Conservation (phyloP, 352 stramenopile species). For the Pythium rhizo-oryzae region DNA sequence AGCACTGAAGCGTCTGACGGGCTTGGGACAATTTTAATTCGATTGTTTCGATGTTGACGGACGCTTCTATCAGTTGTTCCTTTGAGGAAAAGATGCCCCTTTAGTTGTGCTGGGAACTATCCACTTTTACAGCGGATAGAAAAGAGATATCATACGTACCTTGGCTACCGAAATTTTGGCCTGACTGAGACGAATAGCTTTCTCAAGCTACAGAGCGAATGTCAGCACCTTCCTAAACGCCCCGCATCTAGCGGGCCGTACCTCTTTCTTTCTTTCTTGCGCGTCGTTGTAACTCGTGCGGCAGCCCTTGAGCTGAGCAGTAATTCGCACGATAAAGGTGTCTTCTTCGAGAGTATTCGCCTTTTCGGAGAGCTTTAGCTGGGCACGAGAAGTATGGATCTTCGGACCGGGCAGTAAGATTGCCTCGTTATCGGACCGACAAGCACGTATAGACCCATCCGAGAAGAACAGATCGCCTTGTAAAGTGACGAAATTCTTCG, state of each 20-base stretch:
- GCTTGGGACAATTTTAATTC: neutral
- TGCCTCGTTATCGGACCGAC: neutral
- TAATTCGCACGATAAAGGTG: neutral
- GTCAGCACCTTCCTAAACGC: neutral
- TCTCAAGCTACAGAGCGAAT: too few relatives aligned
- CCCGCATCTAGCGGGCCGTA: neutral
- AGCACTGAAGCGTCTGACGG: neutral
- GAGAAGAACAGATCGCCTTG: constrained; percentile 33
- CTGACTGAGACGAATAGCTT: neutral
- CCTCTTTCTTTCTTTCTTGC: neutral
- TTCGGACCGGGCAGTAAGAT: neutral
- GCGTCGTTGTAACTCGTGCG: neutral
- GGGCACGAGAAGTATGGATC: neutral
- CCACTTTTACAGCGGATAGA: neutral
- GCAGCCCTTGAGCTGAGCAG: neutral
- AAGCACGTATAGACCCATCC: constrained; percentile 36
- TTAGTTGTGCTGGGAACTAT: neutral
- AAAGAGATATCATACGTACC: neutral
- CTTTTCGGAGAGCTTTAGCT: neutral
- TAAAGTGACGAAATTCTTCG: constrained; percentile 31
- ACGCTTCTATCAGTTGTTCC: constrained; percentile 2
- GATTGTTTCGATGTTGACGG: neutral
- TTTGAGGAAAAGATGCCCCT: neutral
- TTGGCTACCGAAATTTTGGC: neutral
- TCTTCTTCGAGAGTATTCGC: neutral